Evolutionary conservation across 2,329 filamentous ascomycete species (phyloP), one percentile per base, ranked within the genome.

Genomic region (Phialemonium atrogriseum): DNA sequence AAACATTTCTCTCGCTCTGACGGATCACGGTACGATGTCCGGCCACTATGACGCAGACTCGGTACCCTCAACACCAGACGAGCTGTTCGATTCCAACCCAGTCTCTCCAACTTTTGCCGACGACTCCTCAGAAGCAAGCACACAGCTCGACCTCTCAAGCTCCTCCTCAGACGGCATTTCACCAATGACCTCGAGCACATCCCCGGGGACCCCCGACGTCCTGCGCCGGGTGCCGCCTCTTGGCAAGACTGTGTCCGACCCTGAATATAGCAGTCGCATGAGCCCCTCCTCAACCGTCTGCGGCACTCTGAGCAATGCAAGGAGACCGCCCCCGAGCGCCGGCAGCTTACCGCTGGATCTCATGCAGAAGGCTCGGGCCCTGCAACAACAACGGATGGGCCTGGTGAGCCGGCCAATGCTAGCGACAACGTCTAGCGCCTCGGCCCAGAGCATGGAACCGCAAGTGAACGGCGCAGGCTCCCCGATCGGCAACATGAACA

Each of bases 251-350:
- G 56, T 72, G 13, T 76, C 77, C 33, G 73, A 79, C 30, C 61
- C 77, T 13, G 60, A 66, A 41, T 64, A 60, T 33, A 50, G 62
- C 18, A 56, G 58, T 15, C 55, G 60, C 35, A 87, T 94, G 76
- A 84, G 75, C 34, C 62, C 81, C 6, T 87, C 78, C n/a, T 94
- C 87, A n/a, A 91, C 82, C 17, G 79, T 84, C 24, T 65, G 88
- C 4, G 86, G 86, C 24, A 73, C 84, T 36, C 63, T 94, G 48
- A 86, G 80, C 55, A 73, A 61, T 42, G 75, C 72, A 5, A 64
- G 76, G 36, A 64, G 71, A 29, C 75, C 73, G 4, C 51, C 59
- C 13, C 58, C 59, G 10, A 49, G 59, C 9, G 49, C 62, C 1
- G 52, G 52, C 24, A 55, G 41, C 17, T 38, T 62, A 34, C 60